A percentile compares a stretch with the other conserved stretches of the same genome.
phyloP scores from a whole-genome alignment of 2,329 filamentous ascomycete genomes.

The Epichloe brachyelytri region DNA sequence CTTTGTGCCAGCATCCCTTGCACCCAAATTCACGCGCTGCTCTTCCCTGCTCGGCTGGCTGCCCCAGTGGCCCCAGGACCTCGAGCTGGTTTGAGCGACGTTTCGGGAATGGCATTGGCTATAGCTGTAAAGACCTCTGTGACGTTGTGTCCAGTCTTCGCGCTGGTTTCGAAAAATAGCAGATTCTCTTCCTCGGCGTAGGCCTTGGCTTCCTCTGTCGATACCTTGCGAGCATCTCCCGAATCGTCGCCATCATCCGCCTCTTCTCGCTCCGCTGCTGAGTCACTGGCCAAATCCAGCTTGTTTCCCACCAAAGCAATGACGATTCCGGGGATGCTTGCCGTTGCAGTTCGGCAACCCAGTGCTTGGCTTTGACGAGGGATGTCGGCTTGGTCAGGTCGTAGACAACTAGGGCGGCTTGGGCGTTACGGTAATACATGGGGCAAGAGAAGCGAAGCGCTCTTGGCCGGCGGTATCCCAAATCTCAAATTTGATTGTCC shows the following conservation, averaged over 20 bases:
- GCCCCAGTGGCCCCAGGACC: slow-evolving; percentile 53
- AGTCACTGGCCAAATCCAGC: slow-evolving; percentile 68
- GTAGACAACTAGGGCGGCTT: slow-evolving; percentile 95
- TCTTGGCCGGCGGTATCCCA: slow-evolving; percentile 99
- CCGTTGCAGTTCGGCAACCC: slow-evolving; percentile 93
- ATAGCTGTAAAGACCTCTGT: slow-evolving; percentile 96
- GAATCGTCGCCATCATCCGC: slow-evolving; percentile 47
- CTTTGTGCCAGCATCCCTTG: slow-evolving; percentile 63
- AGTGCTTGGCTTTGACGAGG: slow-evolving; percentile 94
- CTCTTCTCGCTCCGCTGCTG: slow-evolving; percentile 31
- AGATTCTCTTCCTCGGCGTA: slow-evolving; percentile 93
- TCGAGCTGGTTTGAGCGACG: slow-evolving; percentile 78
- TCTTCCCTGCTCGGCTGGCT: slow-evolving; percentile 51
- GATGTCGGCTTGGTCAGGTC: slow-evolving; percentile 95
- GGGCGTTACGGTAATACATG: slow-evolving; percentile 99
- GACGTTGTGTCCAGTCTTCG: slow-evolving; percentile 91
- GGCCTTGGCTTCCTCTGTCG: slow-evolving; percentile 77
- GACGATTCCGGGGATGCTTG: slow-evolving; percentile 91
- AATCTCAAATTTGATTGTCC: slow-evolving; percentile 89
- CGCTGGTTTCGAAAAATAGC: slow-evolving; percentile 95
- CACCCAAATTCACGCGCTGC: slow-evolving; percentile 71
- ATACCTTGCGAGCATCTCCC: slow-evolving; percentile 73
- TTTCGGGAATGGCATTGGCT: slow-evolving; percentile 95
- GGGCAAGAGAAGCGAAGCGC: slow-evolving; percentile 88
- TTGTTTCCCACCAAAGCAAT: slow-evolving; percentile 97